Percentiles rank a stretch among this genome's conserved stretches.
These are phyloP conservation scores for Talaromyces sp. DNA, from an alignment of 2,329 filamentous ascomycete genomes.

Conservation along the genomic window DNA sequence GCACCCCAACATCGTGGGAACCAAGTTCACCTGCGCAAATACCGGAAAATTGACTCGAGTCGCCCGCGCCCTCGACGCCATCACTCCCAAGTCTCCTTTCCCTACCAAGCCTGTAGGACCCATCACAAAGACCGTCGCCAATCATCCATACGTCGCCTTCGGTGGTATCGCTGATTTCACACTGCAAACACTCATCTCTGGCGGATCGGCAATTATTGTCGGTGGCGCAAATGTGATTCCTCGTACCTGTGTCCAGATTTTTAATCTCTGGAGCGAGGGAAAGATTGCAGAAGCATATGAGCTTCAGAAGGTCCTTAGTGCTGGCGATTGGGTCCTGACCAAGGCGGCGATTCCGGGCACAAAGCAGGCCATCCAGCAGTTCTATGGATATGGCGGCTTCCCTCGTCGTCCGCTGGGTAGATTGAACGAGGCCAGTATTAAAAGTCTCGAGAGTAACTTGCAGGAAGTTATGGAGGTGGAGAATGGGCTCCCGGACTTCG, in stretches of 20 bases:
- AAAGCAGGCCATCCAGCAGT: conserved; percentile 77
- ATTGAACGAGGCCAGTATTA: conserved; percentile 30
- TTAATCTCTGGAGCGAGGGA: conserved; percentile 72
- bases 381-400: conserved; percentile 79
- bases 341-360: conserved; percentile 82
- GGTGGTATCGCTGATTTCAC: conserved; percentile 88
- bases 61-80: conserved; percentile 67
- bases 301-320: conserved; percentile 71
- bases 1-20: conserved; percentile 81
- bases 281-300: conserved; percentile 72
- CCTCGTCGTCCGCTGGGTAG: conserved; percentile 60
- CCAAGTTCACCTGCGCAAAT: conserved; percentile 89
- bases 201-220: conserved; percentile 80
- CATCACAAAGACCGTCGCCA: conserved; percentile 29
- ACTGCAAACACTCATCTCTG: conserved; percentile 74
- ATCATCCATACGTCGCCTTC: conserved; percentile 71
- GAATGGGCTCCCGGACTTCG: conserved; percentile 34
- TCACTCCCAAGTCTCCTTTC: conserved; percentile 54
- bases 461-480: conserved; percentile 37
- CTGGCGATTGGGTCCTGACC: conserved; percentile 79
- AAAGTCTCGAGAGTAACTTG: conserved; percentile 33
- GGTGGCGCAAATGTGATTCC: conserved; percentile 85
- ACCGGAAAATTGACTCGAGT: conserved; percentile 86
- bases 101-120: conserved; percentile 24
- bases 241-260: conserved; percentile 75